Percentiles rank a stretch among this genome's conserved stretches.
Conservation (phyloP, 2,329 filamentous ascomycete genomes). For the Aspergillus cejpii region DNA sequence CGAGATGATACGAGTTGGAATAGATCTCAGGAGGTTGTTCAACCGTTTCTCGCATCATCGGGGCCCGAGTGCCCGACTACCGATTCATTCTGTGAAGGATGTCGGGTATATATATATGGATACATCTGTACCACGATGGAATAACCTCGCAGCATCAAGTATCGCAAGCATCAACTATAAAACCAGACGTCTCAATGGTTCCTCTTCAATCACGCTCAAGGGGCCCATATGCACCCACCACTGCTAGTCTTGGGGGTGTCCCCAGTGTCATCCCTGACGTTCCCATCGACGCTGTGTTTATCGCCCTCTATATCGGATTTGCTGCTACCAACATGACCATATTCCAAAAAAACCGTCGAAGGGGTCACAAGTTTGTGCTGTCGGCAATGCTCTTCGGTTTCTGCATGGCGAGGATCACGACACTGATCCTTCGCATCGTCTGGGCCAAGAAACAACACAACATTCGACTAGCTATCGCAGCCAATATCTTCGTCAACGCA, state of each 20-base stretch:
- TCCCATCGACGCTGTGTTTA: slow-evolving; percentile 58
- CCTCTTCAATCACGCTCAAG: slow-evolving; percentile 17
- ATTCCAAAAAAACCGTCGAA: slow-evolving; percentile 38
- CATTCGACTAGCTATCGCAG: slow-evolving; percentile 48
- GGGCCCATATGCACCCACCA: slow-evolving; percentile 27
- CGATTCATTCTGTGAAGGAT: too few relatives aligned
- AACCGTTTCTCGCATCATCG: not conserved
- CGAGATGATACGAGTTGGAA: not conserved
- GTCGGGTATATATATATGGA: too few relatives aligned
- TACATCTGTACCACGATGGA: too few relatives aligned
- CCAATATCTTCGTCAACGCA: slow-evolving; percentile 63
- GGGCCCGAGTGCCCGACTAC: not conserved
- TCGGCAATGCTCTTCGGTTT: slow-evolving; percentile 44
- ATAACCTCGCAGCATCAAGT: not conserved
- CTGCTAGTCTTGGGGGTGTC: slow-evolving; percentile 37
- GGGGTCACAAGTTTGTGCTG: slow-evolving; percentile 46
- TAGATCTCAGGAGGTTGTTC: not conserved
- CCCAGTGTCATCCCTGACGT: slow-evolving; percentile 56
- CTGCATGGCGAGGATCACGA: slow-evolving; percentile 45
- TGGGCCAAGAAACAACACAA: slow-evolving; percentile 47
- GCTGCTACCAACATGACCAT: slow-evolving; percentile 43
- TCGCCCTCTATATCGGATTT: slow-evolving; percentile 44
- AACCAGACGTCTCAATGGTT: slow-evolving; percentile 1
- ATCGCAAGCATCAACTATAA: not conserved
- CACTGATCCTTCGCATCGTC: slow-evolving; percentile 48